Evolutionary conservation across 805 yeast species (phyloP), one percentile per base, ranked within the genome.

Genomic region (Brettanomyces nanus): DNA sequence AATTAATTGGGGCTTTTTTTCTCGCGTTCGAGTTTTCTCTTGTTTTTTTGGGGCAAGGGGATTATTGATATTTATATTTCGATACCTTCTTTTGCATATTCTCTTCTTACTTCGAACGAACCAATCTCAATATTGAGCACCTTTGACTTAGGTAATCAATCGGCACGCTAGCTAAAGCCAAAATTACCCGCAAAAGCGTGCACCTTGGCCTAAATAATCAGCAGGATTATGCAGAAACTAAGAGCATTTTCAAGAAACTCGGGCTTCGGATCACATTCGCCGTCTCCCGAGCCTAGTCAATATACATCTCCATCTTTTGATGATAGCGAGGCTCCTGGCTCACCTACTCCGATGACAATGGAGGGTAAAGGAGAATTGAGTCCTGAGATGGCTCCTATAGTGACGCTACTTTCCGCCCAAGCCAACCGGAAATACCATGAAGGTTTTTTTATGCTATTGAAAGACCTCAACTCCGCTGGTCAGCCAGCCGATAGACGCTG

Each of bases 401-500:
- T 83, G 32, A 80, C 92, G 0, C 61, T 84, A 13, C 57, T 84
- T 15, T 71, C 85, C 18, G 84, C 89, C 0, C 94, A 84, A 49
- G 60, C 77, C 1, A 85, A 80, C 53, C 69, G 95, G 44, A 69
- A 85, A 33, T 84, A 84, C 58, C 68, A 71, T 44, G 92, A 82
- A 48, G 92, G 90, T 38, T 75, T 80, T 2, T 76, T 84, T 52
- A 74, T 82, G 81, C 59, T 84, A 6, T 64, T 82, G 43, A 77
- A 79, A 48, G 90, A 83, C 48, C 63, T 84, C 48, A 77, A 79
- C 52, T 75, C 84, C 19, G 95, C 90, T 47, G 98, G 98, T 6
- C 73, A 79, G 39, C 89, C 95, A 0, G 78, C 81, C 0, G 84
- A 80, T 35, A 68, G 97, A 33, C 71, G 72, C 50, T 92, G 98